phyloP scores from a whole-genome alignment of 106 monocot species.

The Phalaenopsis equestris region DNA sequence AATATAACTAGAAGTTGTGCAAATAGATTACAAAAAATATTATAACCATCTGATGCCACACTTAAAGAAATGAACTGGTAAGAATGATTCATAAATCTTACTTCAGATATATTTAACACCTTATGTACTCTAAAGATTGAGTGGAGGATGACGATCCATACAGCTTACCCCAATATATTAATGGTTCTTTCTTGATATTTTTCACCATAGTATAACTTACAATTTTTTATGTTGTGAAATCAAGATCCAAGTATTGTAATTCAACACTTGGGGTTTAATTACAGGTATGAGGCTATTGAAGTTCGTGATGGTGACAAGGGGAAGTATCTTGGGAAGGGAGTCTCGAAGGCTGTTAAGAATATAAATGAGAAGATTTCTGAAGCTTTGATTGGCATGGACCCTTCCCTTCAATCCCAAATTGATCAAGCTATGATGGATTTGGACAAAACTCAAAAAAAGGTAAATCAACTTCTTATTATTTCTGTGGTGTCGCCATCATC shows the following conservation, averaged over 20 bases:
- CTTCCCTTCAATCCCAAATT: constrained; percentile 76
- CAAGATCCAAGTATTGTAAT: background rate
- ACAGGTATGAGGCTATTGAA: constrained; percentile 63
- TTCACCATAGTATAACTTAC: background rate
- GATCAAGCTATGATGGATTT: constrained; percentile 90
- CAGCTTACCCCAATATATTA: background rate
- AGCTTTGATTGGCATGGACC: constrained; percentile 94
- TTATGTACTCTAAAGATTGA: constrained; percentile 1
- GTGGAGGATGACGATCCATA: background rate
- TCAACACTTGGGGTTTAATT: background rate
- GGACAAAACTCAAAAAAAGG: constrained; percentile 92
- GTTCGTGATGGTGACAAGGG: constrained; percentile 72
- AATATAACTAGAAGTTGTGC: background rate
- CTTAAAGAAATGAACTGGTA: background rate
- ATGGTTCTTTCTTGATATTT: background rate
- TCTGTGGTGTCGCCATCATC: background rate
- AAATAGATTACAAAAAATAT: background rate
- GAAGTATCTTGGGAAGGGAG: constrained; percentile 78
- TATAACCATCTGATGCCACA: background rate
- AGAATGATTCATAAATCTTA: background rate
- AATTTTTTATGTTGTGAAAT: background rate
- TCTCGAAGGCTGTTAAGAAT: constrained; percentile 76
- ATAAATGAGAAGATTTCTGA: constrained; percentile 90
- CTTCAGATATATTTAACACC: background rate
- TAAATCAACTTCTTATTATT: background rate